Evolutionary conservation across 331 rosid genomes (phyloP).

Genomic region (Malus hybrid): DNA sequence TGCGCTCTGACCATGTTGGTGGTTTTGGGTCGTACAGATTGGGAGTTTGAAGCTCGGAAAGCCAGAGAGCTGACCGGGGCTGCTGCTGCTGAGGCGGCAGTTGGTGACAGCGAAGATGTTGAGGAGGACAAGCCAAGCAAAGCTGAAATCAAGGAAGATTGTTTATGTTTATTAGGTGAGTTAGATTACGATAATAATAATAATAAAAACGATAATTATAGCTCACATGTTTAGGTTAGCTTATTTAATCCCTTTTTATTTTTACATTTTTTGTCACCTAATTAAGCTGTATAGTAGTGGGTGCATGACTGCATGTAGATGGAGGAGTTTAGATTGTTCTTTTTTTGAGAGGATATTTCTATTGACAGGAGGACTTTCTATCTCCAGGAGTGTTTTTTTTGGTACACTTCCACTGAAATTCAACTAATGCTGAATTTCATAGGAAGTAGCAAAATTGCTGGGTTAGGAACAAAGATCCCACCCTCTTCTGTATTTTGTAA

Average conservation of each 20-base stretch:
- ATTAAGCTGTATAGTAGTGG: conserved; percentile 18
- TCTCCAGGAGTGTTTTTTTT: not conserved
- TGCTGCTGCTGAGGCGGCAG: not conserved
- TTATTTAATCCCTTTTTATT: not conserved
- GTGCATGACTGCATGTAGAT: not conserved
- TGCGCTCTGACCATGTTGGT: conserved; percentile 80
- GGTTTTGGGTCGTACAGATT: conserved; percentile 55
- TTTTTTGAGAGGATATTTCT: not conserved
- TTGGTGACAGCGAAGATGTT: conserved; percentile 23
- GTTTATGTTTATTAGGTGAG: conserved; percentile 18
- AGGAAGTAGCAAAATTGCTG: not conserved
- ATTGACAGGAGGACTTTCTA: not conserved
- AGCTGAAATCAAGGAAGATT: conserved; percentile 42
- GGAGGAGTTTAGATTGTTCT: not conserved
- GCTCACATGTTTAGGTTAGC: conserved; percentile 21
- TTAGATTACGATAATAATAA: conserved; percentile 17
- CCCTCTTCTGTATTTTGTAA: not conserved
- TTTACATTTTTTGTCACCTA: not conserved
- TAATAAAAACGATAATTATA: not conserved
- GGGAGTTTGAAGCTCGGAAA: conserved; percentile 61
- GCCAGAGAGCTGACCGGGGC: conserved; percentile 52
- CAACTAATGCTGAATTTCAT: conserved; percentile 5
- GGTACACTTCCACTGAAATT: not conserved
- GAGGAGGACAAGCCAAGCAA: conserved; percentile 19
- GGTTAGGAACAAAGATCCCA: not conserved